These are phyloP conservation scores for Salix brachista DNA, from an alignment of 345 rosid species.

Conservation along the genomic window DNA sequence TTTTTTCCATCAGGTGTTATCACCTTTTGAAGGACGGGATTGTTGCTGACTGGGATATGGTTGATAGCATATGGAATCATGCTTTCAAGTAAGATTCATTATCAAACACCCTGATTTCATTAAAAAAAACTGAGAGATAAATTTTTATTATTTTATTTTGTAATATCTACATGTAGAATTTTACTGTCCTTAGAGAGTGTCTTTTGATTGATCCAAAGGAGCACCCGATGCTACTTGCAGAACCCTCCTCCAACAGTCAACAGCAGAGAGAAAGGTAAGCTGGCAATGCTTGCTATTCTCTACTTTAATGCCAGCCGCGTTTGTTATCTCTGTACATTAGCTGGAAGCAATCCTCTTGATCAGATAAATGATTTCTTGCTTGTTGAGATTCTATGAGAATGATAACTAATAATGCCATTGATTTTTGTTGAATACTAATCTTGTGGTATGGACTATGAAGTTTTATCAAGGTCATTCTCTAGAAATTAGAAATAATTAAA, in stretches of 20 bases:
- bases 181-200: slow-evolving; percentile 52
- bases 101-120: background rate
- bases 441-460: background rate
- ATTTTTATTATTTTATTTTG: background rate
- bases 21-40: slow-evolving; percentile 86
- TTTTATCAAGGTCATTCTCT: background rate
- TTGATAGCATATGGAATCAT: slow-evolving; percentile 96
- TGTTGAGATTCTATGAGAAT: background rate
- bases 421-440: background rate
- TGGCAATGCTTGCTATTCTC: background rate
- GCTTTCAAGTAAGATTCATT: slow-evolving; percentile 60
- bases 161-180: background rate
- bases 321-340: background rate
- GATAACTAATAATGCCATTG: background rate
- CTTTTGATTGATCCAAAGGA: slow-evolving; percentile 81
- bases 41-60: slow-evolving; percentile 92
- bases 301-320: too few species aligned
- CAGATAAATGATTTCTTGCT: background rate
- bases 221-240: slow-evolving; percentile 96
- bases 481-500: too few species aligned
- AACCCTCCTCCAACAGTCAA: slow-evolving; percentile 81
- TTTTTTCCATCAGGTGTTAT: slow-evolving; percentile 51
- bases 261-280: slow-evolving; percentile 89
- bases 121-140: background rate
- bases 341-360: background rate